A percentile compares a stretch with the other conserved stretches of the same genome.
Conservation (phyloP, 1,284 basidiomycete species). For the Paramarasmius palmivorus region DNA sequence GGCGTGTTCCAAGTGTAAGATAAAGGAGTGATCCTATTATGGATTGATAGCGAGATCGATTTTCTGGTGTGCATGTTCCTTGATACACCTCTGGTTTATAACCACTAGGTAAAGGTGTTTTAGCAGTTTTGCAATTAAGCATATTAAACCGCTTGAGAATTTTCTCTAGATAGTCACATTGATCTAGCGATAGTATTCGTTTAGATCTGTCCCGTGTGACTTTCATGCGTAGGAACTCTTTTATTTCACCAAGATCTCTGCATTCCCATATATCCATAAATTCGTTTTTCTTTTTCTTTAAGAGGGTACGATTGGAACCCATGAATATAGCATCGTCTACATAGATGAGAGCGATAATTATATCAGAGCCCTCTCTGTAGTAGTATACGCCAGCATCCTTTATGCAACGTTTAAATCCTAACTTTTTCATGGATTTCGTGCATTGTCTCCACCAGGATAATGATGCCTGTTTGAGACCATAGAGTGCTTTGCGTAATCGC, state of each 20-base stretch:
- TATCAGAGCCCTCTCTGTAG: slow-evolving; percentile 10
- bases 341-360: slow-evolving; percentile 23
- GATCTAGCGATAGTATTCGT: slow-evolving; percentile 13
- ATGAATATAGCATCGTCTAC: slow-evolving; percentile 7
- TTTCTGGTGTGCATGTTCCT: slow-evolving; percentile 9
- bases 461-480: slow-evolving; percentile 34
- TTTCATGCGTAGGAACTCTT: slow-evolving; percentile 15
- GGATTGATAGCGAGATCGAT: slow-evolving; percentile 16
- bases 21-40: slow-evolving; percentile 25
- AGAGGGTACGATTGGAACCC: not conserved
- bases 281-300: slow-evolving; percentile 8
- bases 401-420: slow-evolving; percentile 20
- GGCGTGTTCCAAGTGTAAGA: slow-evolving; percentile 22
- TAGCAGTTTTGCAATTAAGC: slow-evolving; percentile 15
- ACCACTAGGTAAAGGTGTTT: slow-evolving; percentile 18
- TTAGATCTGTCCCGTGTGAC: slow-evolving; percentile 1
- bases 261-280: slow-evolving; percentile 18
- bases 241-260: slow-evolving; percentile 13
- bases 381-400: slow-evolving; percentile 26
- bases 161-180: slow-evolving; percentile 19
- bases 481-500: slow-evolving; percentile 24
- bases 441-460: slow-evolving; percentile 29
- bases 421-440: slow-evolving; percentile 18
- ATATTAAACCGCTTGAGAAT: slow-evolving; percentile 16
- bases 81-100: slow-evolving; percentile 8